phyloP scores from a whole-genome alignment of 2,329 filamentous ascomycete genomes.

The Colletotrichum melonis region DNA sequence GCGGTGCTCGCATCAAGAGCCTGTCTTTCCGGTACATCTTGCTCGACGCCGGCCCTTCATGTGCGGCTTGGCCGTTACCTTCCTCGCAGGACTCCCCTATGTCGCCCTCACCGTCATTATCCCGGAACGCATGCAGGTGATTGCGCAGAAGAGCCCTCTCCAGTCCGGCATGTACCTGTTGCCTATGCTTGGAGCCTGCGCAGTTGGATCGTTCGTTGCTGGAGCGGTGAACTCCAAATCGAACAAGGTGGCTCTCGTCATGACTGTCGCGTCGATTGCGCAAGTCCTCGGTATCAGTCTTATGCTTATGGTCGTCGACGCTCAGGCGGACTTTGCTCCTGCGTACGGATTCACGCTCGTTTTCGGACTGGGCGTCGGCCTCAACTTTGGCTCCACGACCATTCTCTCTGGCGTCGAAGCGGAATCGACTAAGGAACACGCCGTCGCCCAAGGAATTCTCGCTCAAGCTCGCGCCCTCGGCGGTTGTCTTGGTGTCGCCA shows the following conservation, averaged over 20 bases:
- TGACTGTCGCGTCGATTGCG: slow-evolving; percentile 60
- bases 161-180: slow-evolving; percentile 68
- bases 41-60: slow-evolving; percentile 61
- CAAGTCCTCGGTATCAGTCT: slow-evolving; percentile 65
- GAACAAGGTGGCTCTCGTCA: slow-evolving; percentile 64
- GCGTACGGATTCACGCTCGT: slow-evolving; percentile 67
- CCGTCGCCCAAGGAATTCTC: slow-evolving; percentile 69
- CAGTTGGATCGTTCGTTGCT: slow-evolving; percentile 66
- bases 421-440: slow-evolving; percentile 59
- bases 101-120: slow-evolving; percentile 68
- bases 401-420: slow-evolving; percentile 67
- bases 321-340: slow-evolving; percentile 47
- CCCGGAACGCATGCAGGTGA: slow-evolving; percentile 70
- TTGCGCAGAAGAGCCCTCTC: slow-evolving; percentile 63
- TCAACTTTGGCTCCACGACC: slow-evolving; percentile 67
- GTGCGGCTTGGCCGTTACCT: slow-evolving; percentile 61
- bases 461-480: slow-evolving; percentile 71
- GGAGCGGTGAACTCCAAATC: slow-evolving; percentile 63
- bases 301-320: slow-evolving; percentile 55
- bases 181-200: slow-evolving; percentile 67
- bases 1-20: slow-evolving; percentile 52
- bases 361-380: slow-evolving; percentile 69
- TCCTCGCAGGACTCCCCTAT: slow-evolving; percentile 68
- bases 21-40: slow-evolving; percentile 65
- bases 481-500: slow-evolving; percentile 67